Conservation (phyloP, 257 asterid genomes). For the Fraxinus americana region DNA sequence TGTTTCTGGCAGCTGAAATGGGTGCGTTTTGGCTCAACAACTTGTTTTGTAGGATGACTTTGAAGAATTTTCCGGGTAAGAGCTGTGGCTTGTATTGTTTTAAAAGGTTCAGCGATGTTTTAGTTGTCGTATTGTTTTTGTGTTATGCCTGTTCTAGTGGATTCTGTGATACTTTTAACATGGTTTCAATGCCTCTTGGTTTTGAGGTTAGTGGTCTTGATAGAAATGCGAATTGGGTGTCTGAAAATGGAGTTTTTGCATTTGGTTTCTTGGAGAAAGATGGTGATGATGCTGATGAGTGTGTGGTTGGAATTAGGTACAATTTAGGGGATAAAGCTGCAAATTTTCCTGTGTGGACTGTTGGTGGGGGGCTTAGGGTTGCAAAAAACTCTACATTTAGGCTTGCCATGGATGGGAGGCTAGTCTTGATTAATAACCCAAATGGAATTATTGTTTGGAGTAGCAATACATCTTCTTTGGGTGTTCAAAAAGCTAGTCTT, state of each 20-base stretch:
- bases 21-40: conserved; percentile 41
- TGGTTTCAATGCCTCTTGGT: conserved; percentile 59
- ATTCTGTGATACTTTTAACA: conserved; percentile 39
- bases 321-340: conserved; percentile 47
- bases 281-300: conserved; percentile 44
- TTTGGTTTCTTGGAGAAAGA: conserved; percentile 67
- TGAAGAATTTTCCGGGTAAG: conserved; percentile 40
- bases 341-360: conserved; percentile 64
- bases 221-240: conserved; percentile 47
- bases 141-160: conserved; percentile 37
- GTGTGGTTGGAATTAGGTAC: conserved; percentile 58
- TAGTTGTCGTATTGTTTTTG: conserved; percentile 30
- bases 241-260: conserved; percentile 67
- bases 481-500: conserved; percentile 58
- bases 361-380: conserved; percentile 65
- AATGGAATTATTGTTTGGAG: conserved; percentile 56
- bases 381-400: conserved; percentile 52
- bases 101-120: conserved; percentile 18
- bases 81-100: conserved; percentile 24
- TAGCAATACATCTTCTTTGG: conserved; percentile 57
- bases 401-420: conserved; percentile 56
- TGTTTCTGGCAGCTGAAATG: conserved; percentile 48
- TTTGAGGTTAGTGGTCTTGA: conserved; percentile 58
- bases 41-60: conserved; percentile 29
- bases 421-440: conserved; percentile 49